Conservation (phyloP, 2,329 filamentous ascomycete genomes). For the Sarocladium brachiariae region DNA sequence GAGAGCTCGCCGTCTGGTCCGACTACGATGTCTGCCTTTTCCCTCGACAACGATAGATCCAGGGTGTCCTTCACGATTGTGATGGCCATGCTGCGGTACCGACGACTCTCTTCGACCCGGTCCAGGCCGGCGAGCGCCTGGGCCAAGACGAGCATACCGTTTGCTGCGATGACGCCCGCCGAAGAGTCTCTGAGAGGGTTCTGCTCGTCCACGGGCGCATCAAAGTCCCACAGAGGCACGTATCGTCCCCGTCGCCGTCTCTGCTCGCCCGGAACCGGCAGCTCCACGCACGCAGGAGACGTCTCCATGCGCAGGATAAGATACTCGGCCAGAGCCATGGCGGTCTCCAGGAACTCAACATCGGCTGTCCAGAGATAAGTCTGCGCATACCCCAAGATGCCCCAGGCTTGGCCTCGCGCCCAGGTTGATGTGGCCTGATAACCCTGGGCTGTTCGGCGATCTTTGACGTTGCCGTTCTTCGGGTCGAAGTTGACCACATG, state of each 20-base stretch:
- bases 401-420: conserved; percentile 47
- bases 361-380: conserved; percentile 42
- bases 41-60: conserved; percentile 20
- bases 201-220: conserved; percentile 31
- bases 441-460: conserved; percentile 41
- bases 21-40: conserved; percentile 16
- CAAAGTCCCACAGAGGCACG: conserved; percentile 36
- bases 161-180: conserved; percentile 33
- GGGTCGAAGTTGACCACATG: conserved; percentile 45
- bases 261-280: not conserved
- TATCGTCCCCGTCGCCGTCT: conserved; percentile 14
- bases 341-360: conserved; percentile 33
- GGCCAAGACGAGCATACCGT: conserved; percentile 33
- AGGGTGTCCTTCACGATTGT: conserved; percentile 24
- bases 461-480: conserved; percentile 32
- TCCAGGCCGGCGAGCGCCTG: conserved; percentile 22
- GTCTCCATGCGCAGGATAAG: conserved; percentile 34
- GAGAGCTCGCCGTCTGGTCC: not conserved
- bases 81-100: conserved; percentile 22
- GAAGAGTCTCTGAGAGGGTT: conserved; percentile 28
- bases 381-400: conserved; percentile 42
- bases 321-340: conserved; percentile 40
- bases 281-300: conserved; percentile 21
- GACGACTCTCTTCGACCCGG: conserved; percentile 12
- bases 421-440: conserved; percentile 39